Evolutionary conservation across 1,284 basidiomycete species (phyloP).

Genomic region (Taiwanofungus camphoratus): DNA sequence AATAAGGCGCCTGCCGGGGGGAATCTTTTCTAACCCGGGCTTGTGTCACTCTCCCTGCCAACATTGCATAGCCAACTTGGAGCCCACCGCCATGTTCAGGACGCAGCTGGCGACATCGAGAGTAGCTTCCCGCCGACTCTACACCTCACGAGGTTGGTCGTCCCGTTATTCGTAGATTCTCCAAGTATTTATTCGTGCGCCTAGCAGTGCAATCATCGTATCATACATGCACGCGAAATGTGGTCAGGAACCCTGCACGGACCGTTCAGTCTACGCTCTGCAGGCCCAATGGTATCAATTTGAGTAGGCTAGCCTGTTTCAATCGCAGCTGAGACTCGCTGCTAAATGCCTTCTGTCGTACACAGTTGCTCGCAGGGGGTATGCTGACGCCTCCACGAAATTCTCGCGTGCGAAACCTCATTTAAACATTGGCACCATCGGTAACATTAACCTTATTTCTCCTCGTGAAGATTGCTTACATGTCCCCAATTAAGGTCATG

Average conservation of each 20-base stretch:
- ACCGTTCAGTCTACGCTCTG: slow-evolving; percentile 14
- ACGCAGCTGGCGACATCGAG: slow-evolving; percentile 45
- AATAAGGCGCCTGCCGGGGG: slow-evolving; percentile 6
- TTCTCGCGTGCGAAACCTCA: slow-evolving; percentile 89
- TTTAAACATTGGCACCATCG: slow-evolving; percentile 96
- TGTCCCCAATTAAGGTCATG: slow-evolving; percentile 55
- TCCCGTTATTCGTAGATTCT: neutral
- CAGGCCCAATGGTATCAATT: slow-evolving; percentile 18
- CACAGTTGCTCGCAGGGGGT: slow-evolving; percentile 48
- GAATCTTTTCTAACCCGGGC: slow-evolving; percentile 15
- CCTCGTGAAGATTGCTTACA: slow-evolving; percentile 3
- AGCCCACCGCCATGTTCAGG: slow-evolving; percentile 32
- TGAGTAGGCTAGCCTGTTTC: slow-evolving; percentile 15
- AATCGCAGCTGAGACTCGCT: neutral
- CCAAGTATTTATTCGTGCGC: neutral
- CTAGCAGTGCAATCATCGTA: slow-evolving; percentile 26
- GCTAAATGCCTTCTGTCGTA: neutral
- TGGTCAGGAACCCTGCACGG: slow-evolving; percentile 23
- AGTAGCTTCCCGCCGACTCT: slow-evolving; percentile 44
- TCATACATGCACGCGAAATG: slow-evolving; percentile 24
- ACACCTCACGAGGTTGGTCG: slow-evolving; percentile 41
- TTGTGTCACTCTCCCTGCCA: slow-evolving; percentile 5
- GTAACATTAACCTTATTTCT: slow-evolving; percentile 32
- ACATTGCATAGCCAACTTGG: slow-evolving; percentile 9
- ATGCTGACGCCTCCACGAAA: slow-evolving; percentile 64